These are phyloP conservation scores for Leccinum boreale DNA, from an alignment of 768 basidiomycete genomes.

Conservation along the genomic window DNA sequence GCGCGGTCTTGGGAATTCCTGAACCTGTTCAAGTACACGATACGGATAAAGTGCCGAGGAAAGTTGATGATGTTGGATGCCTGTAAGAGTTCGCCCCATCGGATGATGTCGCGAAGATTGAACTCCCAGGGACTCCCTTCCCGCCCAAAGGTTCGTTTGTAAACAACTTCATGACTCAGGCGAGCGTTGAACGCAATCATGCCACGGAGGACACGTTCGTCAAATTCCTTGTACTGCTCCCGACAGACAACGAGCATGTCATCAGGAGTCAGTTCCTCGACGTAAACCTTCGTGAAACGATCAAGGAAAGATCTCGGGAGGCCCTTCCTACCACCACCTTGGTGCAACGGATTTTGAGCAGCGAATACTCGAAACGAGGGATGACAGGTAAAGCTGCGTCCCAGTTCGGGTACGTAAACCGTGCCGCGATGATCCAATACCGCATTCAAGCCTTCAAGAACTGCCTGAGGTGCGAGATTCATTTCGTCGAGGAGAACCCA, in stretches of 20 bases:
- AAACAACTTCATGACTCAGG: conserved; percentile 64
- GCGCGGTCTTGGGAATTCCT: conserved; percentile 65
- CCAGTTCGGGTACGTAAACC: conserved; percentile 93
- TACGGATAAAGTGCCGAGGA: conserved; percentile 62
- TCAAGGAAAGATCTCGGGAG: conserved; percentile 97
- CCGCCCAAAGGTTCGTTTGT: conserved; percentile 64
- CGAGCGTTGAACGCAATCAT: conserved; percentile 84
- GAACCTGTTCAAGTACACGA: conserved; percentile 85
- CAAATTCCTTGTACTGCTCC: conserved; percentile 63
- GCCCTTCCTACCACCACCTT: conserved; percentile 97
- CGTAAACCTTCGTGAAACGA: conserved; percentile 96
- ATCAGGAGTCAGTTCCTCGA: conserved; percentile 74
- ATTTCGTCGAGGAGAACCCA: conserved; percentile 99
- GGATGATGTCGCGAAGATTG: conserved; percentile 90
- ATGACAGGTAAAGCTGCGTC: conserved; percentile 82
- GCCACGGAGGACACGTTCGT: conserved; percentile 48
- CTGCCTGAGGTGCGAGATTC: conserved; percentile 96
- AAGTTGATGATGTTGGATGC: conserved; percentile 33
- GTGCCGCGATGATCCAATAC: conserved; percentile 93
- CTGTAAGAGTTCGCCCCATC: conserved; percentile 71
- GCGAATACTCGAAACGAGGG: conserved; percentile 97
- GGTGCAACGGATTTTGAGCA: conserved; percentile 93
- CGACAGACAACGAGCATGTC: conserved; percentile 81
- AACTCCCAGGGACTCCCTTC: conserved; percentile 96
- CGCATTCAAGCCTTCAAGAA: conserved; percentile 95